phyloP scores from a whole-genome alignment of 208 protist species.

The Leishmania tropica region DNA sequence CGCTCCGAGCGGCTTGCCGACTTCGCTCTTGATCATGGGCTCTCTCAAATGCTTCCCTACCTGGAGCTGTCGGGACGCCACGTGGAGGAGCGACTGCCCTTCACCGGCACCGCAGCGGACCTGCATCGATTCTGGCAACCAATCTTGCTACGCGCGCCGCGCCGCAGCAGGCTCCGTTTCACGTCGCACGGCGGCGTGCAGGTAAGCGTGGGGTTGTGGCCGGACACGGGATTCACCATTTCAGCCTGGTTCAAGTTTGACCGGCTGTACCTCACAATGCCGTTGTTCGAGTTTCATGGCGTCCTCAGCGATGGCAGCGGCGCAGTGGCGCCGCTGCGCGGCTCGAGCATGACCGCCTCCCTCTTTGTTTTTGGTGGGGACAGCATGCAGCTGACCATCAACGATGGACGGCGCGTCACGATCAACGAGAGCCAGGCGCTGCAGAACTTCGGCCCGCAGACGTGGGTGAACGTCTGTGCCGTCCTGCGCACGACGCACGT shows the following conservation, averaged over 20 bases:
- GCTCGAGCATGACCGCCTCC: constrained; percentile 15
- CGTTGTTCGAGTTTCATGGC: constrained; percentile 68
- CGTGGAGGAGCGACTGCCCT: constrained; percentile 56
- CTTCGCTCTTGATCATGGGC: constrained; percentile 52
- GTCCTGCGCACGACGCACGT: constrained; percentile 54
- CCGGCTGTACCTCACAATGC: constrained; percentile 59
- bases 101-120: constrained; percentile 36
- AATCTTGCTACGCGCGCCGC: constrained; percentile 59
- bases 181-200: constrained; percentile 64
- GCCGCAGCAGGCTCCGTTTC: constrained; percentile 74
- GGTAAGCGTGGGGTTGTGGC: constrained; percentile 62
- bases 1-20: constrained; percentile 51
- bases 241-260: constrained; percentile 71
- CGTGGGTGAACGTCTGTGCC: constrained; percentile 71
- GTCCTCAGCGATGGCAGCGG: constrained; percentile 28
- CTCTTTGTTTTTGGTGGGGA: constrained; percentile 57
- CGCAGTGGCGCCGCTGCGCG: constrained; percentile 13
- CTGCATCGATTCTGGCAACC: constrained; percentile 78
- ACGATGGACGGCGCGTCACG: constrained; percentile 49
- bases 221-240: constrained; percentile 69
- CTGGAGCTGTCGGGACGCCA: constrained; percentile 53
- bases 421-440: constrained; percentile 74
- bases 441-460: constrained; percentile 53
- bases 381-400: constrained; percentile 57
- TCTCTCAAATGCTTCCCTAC: constrained; percentile 66